Base-by-base conservation (phyloP, 2,329 filamentous ascomycete species). In the Penicillium janthinellum region DNA sequence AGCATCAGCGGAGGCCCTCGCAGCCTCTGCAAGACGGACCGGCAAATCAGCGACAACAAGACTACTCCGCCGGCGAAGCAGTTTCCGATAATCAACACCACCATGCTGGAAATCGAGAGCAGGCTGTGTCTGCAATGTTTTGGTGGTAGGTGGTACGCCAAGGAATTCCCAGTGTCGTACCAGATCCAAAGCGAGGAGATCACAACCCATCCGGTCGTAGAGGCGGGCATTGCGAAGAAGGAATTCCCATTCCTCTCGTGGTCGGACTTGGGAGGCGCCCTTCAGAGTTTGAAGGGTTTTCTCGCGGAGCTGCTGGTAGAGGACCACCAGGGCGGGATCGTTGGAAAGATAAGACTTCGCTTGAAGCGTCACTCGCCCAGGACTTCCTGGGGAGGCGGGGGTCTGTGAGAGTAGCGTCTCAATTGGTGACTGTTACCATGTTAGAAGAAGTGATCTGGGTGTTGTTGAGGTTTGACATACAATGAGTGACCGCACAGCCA, bases 141-240 rank as follows among this genome's bases (percentile, higher is more conserved):
- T 56, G 2, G 65, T 54, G 4, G 58, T 57, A 6, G 69, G 65
- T 5, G 64, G 67, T 37, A 55, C 56, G 35, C 66, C 67, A 38
- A 75, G 63, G 56, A 77, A 79, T 79, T 75, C 82, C 90, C 88
- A 81, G 54, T 77, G 74, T 20, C 74, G 71, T 12, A 80, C 89
- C 5, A 98, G 80, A 69, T 96, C 91, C 4, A 98, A 80, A 0
- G 93, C 95, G 0, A 98, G 84, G 8, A 96, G 77, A 75, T 97
- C 94, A 71, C 95, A 96, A 3, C 95, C 94, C 93, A 95, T 97
- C 8, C 91, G 88, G 73, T 90, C 90, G 71, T 93, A 98, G 17
- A 95, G 81, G 56, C 87, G 84, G 15, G 92, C 91, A 55, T 91
- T 96, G 67, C 95, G 91, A 22, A 96, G 79, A 0, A 97, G 87